phyloP scores from a whole-genome alignment of 331 rosid genomes.

The Dryas integrifolia region DNA sequence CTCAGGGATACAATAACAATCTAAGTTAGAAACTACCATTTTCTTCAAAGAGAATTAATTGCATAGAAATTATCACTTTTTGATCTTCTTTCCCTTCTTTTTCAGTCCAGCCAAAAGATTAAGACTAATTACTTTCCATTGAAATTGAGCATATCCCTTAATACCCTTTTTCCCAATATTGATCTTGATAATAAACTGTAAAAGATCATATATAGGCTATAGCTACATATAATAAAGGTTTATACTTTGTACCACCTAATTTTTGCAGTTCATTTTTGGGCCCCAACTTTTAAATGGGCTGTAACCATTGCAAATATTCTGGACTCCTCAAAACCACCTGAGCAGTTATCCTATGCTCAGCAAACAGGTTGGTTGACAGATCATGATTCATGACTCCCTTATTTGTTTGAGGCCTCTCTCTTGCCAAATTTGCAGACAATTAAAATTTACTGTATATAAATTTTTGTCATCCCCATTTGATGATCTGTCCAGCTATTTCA shows the following conservation, averaged over 20 bases:
- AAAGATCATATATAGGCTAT: too few relatives aligned
- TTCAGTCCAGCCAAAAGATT: too few relatives aligned
- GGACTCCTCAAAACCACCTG: slow-evolving; percentile 29
- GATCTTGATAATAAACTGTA: too few relatives aligned
- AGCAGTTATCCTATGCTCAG: slow-evolving; percentile 29
- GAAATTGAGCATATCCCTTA: background rate
- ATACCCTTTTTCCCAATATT: too few relatives aligned
- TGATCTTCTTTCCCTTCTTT: too few relatives aligned
- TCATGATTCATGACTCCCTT: background rate
- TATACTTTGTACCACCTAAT: background rate
- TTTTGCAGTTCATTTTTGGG: slow-evolving; percentile 32
- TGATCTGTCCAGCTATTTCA: slow-evolving; percentile 19
- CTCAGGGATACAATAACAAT: background rate
- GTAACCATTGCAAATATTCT: slow-evolving; percentile 27
- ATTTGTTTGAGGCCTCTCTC: background rate
- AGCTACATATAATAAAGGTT: background rate
- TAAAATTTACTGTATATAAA: background rate
- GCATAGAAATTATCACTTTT: too few relatives aligned
- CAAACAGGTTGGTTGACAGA: slow-evolving; percentile 18
- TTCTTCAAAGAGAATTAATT: too few relatives aligned
- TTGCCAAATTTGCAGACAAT: background rate
- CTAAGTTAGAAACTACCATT: background rate
- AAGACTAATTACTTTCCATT: too few relatives aligned
- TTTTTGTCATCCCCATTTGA: background rate
- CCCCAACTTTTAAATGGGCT: slow-evolving; percentile 35